Evolutionary conservation across 768 basidiomycete genomes (phyloP), one percentile per base, ranked within the genome.

Genomic region (Leccinum disarticulatum): DNA sequence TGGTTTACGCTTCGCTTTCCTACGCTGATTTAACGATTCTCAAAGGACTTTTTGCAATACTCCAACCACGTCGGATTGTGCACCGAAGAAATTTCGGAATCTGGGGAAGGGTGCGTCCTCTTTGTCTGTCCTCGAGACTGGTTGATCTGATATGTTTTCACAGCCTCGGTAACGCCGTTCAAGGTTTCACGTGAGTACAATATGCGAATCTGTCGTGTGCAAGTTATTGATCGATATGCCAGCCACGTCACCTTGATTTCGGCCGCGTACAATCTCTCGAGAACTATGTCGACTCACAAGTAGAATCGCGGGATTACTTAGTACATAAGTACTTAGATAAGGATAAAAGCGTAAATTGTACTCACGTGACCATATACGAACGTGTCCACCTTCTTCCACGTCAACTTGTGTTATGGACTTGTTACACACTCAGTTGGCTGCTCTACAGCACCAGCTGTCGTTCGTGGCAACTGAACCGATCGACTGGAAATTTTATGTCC

Each of bases 11-110:
- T 22, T 49, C 19, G 13, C 6, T 17, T 4, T 50, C 25, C 6
- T 11, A 31, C 19, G 36, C 43, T 60, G 52, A 62, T 28, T 6
- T 4, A 14, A 64, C 50, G 19, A 36, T 47, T 33, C 19, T 33
- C 35, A 8, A 61, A 89, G 87, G 88, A 90, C 72, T 91, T 92
- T 72, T 69, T 90, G 54, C 79, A 90, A 48, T 94, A 91, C 71
- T 83, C 87, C 6, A 95, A 95, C 71, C 93, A 96, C 67, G 87
- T 95, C 35, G 91, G 89, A 0, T 75, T 95, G 33, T 93, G 91
- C 71, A 90, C 87, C 0, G 94, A 92, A 70, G 91, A 93, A 68
- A 90, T 92, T 47, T 91, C 89, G 0, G 87, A 87, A 61, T 85
- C 91, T 31, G 93, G 93, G 10, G 92, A 94, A 76, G 89, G 84